Percentiles rank a stretch among this genome's conserved stretches.
These are phyloP conservation scores for Poteriospumella lacustris DNA, from an alignment of 108 stramenopile genomes.

Conservation along the genomic window DNA sequence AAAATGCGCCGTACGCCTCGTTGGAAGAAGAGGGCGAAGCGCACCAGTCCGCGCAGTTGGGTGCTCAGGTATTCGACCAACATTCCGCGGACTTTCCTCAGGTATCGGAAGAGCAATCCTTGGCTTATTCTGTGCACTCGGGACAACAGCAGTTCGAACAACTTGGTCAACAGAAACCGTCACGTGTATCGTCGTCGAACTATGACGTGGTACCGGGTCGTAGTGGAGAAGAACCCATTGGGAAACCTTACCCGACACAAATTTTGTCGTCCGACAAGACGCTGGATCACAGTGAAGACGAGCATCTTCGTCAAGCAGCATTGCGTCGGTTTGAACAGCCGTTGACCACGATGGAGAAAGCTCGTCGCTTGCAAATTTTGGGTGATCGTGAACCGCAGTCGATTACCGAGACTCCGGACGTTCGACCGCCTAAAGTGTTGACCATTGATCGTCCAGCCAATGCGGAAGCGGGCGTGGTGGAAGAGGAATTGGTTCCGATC, in stretches of 20 bases:
- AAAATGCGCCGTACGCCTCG: no score
- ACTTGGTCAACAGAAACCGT: no score
- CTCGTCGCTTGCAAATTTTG: neutral
- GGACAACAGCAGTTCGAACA: no score
- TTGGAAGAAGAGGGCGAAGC: no score
- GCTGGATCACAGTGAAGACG: conserved; percentile 16
- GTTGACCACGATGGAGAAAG: conserved; percentile 9
- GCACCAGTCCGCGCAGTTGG: no score
- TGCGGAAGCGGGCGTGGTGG: conserved; percentile 2
- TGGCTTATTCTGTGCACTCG: no score
- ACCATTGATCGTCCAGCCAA: neutral
- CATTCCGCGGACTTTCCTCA: no score
- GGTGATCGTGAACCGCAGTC: neutral
- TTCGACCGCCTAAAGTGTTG: neutral
- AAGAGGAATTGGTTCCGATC: neutral
- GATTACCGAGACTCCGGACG: conserved; percentile 16
- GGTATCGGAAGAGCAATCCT: no score
- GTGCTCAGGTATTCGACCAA: no score
- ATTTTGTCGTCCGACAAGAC: neutral
- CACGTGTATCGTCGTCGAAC: no score
- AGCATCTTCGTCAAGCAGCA: neutral
- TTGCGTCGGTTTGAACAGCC: neutral
- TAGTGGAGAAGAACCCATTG: conserved; percentile 25
- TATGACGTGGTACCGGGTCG: no score
- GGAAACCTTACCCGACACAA: neutral